Evolutionary conservation across 352 stramenopile species (phyloP), one percentile per base, ranked within the genome.

Genomic region (Bremia lactucae): DNA sequence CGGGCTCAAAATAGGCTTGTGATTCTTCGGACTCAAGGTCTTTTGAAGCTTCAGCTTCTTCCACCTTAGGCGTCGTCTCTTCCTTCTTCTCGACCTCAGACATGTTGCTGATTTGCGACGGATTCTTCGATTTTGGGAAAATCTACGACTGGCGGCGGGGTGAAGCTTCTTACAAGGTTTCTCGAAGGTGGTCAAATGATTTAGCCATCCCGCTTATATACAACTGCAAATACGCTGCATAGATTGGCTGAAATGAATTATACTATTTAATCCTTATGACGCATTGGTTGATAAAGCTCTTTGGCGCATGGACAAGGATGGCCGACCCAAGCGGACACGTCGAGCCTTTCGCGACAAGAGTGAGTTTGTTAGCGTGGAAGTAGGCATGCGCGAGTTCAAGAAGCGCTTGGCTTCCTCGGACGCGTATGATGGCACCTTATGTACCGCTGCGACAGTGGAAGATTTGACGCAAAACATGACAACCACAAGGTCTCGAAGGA

Each of bases 1-100:
- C 80, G 8, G 80, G 80, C 58, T 92, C 80, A 23, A 92, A 92
- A 71, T 89, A 92, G 6, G 77, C 80, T 71, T 92, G 76, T 37
- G 79, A 70, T 52, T 89, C 80, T 57, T 92, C 80, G 6, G 72
- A 80, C 55, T 85, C 80, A 3, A 55, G 65, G 62, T 86, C 75
- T 59, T 85, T 73, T 18, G 57, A 52, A 24, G 61, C 68, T 10
- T 74, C 68, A 4, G 55, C 62, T 54, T 71, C 69, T 16, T 82
- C 71, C 21, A 71, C 60, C 62, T 83, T 83, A 19, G 72, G 68
- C 49, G 62, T 54, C 36, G 68, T 69, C 59, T 81, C 72, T 34
- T 85, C 70, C 55, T 83, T 82, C 57, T 74, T 80, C 62, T 86
- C 73, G 42, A 72, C 66, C 24, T 71, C 59, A 15, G 71, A 68